Conservation (phyloP, 2,329 filamentous ascomycete genomes). For the Fusarium sp. region DNA sequence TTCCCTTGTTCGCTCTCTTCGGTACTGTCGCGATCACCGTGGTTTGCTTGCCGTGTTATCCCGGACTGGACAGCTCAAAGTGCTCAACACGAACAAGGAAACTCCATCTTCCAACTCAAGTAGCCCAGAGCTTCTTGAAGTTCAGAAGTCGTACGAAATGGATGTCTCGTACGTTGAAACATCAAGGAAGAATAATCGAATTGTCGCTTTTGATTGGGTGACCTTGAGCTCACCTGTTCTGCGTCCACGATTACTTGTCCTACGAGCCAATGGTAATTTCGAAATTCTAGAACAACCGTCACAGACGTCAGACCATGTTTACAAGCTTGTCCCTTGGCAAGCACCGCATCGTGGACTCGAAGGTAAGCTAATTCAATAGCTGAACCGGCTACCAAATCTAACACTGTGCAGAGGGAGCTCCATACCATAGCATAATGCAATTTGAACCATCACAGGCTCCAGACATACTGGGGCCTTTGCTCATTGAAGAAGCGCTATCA, state of each 20-base stretch:
- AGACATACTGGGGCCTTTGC: slow-evolving; percentile 63
- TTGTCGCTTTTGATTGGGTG: slow-evolving; percentile 75
- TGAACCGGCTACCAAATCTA: slow-evolving; percentile 15
- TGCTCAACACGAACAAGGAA: slow-evolving; percentile 67
- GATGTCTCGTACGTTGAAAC: slow-evolving; percentile 65
- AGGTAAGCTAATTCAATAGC: slow-evolving; percentile 49
- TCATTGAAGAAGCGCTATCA: slow-evolving; percentile 62
- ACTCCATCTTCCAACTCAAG: slow-evolving; percentile 54
- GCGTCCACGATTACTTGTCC: slow-evolving; percentile 65
- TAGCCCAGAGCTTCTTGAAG: slow-evolving; percentile 67
- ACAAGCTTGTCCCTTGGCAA: slow-evolving; percentile 69
- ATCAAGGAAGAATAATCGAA: slow-evolving; percentile 64
- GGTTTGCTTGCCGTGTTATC: slow-evolving; percentile 70
- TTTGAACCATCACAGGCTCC: slow-evolving; percentile 65
- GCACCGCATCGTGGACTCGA: slow-evolving; percentile 65
- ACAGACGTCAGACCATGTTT: slow-evolving; percentile 65
- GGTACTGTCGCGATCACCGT: slow-evolving; percentile 69
- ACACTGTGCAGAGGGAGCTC: slow-evolving; percentile 54
- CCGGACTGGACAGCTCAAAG: slow-evolving; percentile 69
- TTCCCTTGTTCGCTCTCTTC: slow-evolving; percentile 69
- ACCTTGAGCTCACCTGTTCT: slow-evolving; percentile 65
- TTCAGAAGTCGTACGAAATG: slow-evolving; percentile 68
- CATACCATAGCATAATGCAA: slow-evolving; percentile 65
- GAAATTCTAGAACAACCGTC: slow-evolving; percentile 70
- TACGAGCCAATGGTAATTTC: slow-evolving; percentile 68